Percentiles rank a stretch among this genome's conserved stretches.
Evolutionary conservation across 257 asterid species (phyloP).

Genomic region (Solanum bulbocastanum): DNA sequence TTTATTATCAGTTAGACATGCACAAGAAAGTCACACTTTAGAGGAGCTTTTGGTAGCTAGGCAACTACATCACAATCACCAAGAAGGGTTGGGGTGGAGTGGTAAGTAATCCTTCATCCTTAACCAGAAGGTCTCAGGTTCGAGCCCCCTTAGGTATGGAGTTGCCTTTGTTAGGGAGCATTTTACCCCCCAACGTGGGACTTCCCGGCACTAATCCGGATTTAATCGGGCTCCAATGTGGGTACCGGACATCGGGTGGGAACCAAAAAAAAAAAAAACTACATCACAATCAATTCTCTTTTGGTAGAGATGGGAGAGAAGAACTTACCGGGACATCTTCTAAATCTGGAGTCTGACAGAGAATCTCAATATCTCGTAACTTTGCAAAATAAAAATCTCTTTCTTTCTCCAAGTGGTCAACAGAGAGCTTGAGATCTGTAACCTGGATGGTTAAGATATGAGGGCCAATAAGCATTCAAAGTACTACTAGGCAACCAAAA

Average conservation of each 20-base stretch:
- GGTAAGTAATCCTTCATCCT: too few species aligned
- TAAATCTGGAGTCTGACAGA: conserved; percentile 60
- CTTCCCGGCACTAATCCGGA: too few species aligned
- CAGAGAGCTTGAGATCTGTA: conserved; percentile 62
- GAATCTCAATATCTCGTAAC: conserved; percentile 72
- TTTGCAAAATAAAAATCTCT: conserved; percentile 87
- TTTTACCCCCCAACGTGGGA: too few species aligned
- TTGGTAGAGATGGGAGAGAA: not conserved
- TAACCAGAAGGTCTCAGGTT: too few species aligned
- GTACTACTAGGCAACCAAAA: not conserved
- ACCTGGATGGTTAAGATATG: conserved; percentile 27
- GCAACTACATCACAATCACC: not conserved
- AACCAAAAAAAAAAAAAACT: not conserved
- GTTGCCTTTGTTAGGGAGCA: too few species aligned
- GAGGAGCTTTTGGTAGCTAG: not conserved
- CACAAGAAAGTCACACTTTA: not conserved
- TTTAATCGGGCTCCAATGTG: too few species aligned
- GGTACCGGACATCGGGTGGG: too few species aligned
- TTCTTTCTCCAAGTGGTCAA: conserved; percentile 76
- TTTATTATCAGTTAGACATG: not conserved
- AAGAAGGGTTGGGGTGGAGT: too few species aligned
- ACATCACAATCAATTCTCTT: not conserved
- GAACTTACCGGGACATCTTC: conserved; percentile 49
- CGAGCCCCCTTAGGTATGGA: too few species aligned
- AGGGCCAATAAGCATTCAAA: not conserved